Conservation (phyloP, 495 filamentous ascomycete genomes). For the Amniculicola lignicola region DNA sequence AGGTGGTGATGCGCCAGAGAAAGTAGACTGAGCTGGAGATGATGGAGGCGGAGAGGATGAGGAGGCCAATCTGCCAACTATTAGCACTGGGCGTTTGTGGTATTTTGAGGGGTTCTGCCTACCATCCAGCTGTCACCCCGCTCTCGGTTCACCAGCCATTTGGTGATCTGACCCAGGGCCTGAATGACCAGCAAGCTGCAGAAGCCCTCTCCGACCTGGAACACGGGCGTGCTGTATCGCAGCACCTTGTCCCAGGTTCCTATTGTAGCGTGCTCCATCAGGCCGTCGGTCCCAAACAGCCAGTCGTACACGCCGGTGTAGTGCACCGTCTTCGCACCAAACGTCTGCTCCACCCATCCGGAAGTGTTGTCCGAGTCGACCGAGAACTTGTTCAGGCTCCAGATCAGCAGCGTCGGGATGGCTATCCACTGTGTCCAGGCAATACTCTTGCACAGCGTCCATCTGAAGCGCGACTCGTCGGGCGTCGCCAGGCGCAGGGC, state of each 20-base stretch:
- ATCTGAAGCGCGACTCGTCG: constrained; percentile 70
- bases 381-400: constrained; percentile 89
- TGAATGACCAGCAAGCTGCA: constrained; percentile 96
- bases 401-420: constrained; percentile 82
- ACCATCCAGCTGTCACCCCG: constrained; percentile 97
- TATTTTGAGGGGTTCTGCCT: constrained; percentile 43
- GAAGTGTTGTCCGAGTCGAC: constrained; percentile 70
- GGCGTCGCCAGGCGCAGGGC: constrained; percentile 76
- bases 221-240: constrained; percentile 90
- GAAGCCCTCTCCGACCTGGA: constrained; percentile 93
- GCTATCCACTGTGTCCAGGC: constrained; percentile 76
- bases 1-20: constrained; percentile 88
- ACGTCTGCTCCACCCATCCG: constrained; percentile 77
- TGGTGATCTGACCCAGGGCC: constrained; percentile 87
- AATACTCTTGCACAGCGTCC: constrained; percentile 59
- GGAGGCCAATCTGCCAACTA: constrained; percentile 67
- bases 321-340: constrained; percentile 63
- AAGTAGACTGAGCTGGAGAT: constrained; percentile 95
- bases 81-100: constrained; percentile 32
- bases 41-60: constrained; percentile 82
- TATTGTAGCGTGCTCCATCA: constrained; percentile 73
- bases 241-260: constrained; percentile 87
- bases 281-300: constrained; percentile 76
- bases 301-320: constrained; percentile 68
- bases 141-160: constrained; percentile 88